These are phyloP conservation scores for Austropuccinia psidii DNA, from an alignment of 1,284 basidiomycete species.

Conservation along the genomic window DNA sequence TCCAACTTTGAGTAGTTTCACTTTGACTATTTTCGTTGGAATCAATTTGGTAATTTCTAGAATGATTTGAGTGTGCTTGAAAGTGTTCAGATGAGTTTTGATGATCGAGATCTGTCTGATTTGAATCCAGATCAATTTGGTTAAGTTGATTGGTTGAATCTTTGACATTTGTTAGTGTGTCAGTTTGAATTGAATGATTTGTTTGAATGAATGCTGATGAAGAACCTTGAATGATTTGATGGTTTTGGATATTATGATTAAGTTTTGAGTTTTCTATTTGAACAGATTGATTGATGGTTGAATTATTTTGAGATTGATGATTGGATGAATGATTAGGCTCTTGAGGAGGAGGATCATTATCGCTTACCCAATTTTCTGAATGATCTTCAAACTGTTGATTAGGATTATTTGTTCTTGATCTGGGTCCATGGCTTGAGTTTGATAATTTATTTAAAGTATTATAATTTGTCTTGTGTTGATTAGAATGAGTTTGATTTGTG, in stretches of 20 bases:
- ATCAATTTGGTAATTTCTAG: not conserved
- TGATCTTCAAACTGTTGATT: conserved; percentile 1
- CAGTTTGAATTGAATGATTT: not conserved
- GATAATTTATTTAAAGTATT: not conserved
- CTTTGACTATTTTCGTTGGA: too few relatives aligned
- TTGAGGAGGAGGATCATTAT: conserved; percentile 3
- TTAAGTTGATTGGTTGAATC: not conserved
- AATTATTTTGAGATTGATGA: not conserved
- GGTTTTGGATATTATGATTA: not conserved
- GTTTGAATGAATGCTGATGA: not conserved
- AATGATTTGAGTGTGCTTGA: not conserved
- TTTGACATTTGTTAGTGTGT: not conserved
- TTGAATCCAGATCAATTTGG: not conserved
- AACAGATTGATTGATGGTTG: not conserved
- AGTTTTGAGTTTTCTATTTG: not conserved
- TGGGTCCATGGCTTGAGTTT: conserved; percentile 10
- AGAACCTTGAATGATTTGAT: not conserved
- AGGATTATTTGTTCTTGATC: conserved; percentile 26
- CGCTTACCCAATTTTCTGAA: conserved; percentile 28
- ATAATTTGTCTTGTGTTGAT: not conserved
- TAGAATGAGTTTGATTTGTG: not conserved
- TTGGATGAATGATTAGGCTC: not conserved
- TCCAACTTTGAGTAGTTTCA: not conserved
- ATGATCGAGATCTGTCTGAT: not conserved
- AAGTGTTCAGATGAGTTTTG: not conserved